phyloP scores from a whole-genome alignment of 345 rosid species.

The Bruguiera sexangula region DNA sequence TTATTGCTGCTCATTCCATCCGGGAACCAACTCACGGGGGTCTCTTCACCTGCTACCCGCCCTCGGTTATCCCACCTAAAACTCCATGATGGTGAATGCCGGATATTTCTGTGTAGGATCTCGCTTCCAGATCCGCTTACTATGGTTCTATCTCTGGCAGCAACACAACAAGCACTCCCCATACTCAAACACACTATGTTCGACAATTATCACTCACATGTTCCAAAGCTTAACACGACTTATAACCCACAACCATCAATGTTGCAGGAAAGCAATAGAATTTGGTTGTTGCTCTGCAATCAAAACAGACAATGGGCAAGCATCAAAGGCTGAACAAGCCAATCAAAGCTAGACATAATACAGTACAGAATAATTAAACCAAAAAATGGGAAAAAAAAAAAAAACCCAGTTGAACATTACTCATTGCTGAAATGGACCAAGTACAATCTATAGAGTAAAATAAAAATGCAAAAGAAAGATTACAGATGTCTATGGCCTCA shows the following conservation, averaged over 20 bases:
- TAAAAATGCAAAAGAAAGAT: neutral
- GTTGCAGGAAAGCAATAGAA: neutral
- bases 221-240: constrained; percentile 10
- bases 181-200: constrained; percentile 37
- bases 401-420: neutral
- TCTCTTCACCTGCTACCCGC: constrained; percentile 92
- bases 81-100: constrained; percentile 90
- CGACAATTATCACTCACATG: constrained; percentile 27
- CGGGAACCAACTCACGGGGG: constrained; percentile 66
- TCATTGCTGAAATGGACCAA: neutral
- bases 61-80: constrained; percentile 94
- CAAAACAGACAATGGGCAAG: neutral
- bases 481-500: neutral
- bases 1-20: constrained; percentile 53
- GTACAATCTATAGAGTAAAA: neutral
- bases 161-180: constrained; percentile 97
- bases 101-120: constrained; percentile 54
- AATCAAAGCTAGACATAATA: too few relatives aligned
- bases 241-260: constrained; percentile 12
- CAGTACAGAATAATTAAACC: too few relatives aligned
- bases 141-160: constrained; percentile 87
- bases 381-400: neutral
- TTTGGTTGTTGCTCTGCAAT: constrained; percentile 17
- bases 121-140: constrained; percentile 56
- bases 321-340: too few relatives aligned